phyloP scores from a whole-genome alignment of 257 asterid genomes.

The Misopates orontium region DNA sequence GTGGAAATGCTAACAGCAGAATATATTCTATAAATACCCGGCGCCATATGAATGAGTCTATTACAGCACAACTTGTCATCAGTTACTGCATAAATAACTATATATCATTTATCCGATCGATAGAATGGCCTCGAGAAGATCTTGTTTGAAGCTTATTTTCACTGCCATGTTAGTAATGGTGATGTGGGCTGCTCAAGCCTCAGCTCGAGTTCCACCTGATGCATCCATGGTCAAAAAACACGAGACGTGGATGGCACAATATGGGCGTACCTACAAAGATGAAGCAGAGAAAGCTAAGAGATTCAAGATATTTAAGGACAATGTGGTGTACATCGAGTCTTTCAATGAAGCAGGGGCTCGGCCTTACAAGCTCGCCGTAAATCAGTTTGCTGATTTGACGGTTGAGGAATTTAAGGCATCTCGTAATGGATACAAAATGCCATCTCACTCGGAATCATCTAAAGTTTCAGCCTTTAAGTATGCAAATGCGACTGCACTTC shows the following conservation, averaged over 20 bases:
- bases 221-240: constrained; percentile 33
- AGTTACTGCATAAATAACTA: too few relatives aligned
- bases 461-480: constrained; percentile 18
- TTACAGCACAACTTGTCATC: too few relatives aligned
- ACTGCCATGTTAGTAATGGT: constrained; percentile 26
- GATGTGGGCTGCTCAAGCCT: constrained; percentile 28
- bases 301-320: constrained; percentile 27
- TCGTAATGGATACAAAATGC: constrained; percentile 36
- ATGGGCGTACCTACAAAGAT: constrained; percentile 43
- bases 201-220: constrained; percentile 34
- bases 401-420: constrained; percentile 28
- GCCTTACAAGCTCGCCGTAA: constrained; percentile 24
- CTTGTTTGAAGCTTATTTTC: constrained; percentile 20
- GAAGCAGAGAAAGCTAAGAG: constrained; percentile 22
- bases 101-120: too few relatives aligned
- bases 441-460: neutral
- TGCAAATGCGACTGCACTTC: constrained; percentile 21
- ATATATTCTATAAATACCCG: too few relatives aligned
- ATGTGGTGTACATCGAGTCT: constrained; percentile 25
- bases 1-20: too few relatives aligned
- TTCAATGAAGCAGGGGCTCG: constrained; percentile 17
- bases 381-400: constrained; percentile 31
- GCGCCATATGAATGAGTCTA: too few relatives aligned
- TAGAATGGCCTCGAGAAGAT: constrained; percentile 33
- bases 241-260: constrained; percentile 40